These are phyloP conservation scores for Cucurbitaria berberidis DNA, from an alignment of 2,329 filamentous ascomycete genomes.

Conservation along the genomic window DNA sequence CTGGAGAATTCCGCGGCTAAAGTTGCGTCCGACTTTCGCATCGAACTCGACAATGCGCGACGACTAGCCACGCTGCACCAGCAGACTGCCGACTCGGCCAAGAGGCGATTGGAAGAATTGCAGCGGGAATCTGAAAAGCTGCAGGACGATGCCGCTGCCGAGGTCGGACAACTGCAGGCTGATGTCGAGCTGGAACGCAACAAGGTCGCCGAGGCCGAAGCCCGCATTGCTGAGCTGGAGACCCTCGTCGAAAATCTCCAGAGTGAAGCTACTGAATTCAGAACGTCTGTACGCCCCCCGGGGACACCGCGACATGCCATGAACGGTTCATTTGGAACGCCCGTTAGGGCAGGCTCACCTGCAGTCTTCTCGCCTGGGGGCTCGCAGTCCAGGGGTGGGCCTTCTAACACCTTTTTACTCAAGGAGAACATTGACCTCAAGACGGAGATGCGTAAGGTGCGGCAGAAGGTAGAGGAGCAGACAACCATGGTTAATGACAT, in stretches of 20 bases:
- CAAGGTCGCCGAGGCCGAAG: slow-evolving; percentile 67
- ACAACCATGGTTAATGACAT: slow-evolving; percentile 82
- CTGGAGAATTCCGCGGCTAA: slow-evolving; percentile 82
- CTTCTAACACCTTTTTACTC: slow-evolving; percentile 69
- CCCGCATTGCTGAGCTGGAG: slow-evolving; percentile 69
- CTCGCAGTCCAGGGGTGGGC: slow-evolving; percentile 59
- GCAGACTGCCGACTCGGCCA: slow-evolving; percentile 74
- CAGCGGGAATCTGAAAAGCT: slow-evolving; percentile 68
- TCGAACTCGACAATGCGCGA: slow-evolving; percentile 81
- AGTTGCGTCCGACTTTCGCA: slow-evolving; percentile 83
- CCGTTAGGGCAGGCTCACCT: slow-evolving; percentile 58
- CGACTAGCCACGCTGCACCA: slow-evolving; percentile 83
- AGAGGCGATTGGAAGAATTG: slow-evolving; percentile 72
- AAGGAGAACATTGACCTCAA: slow-evolving; percentile 69
- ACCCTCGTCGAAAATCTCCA: slow-evolving; percentile 66
- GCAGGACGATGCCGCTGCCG: slow-evolving; percentile 70
- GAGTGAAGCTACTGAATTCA: slow-evolving; percentile 56
- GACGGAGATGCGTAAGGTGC: slow-evolving; percentile 74
- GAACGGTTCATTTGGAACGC: slow-evolving; percentile 59
- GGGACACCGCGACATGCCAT: slow-evolving; percentile 61
- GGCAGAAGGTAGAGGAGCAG: slow-evolving; percentile 75
- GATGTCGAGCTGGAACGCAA: slow-evolving; percentile 60
- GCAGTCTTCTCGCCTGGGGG: slow-evolving; percentile 61
- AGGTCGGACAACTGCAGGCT: slow-evolving; percentile 56
- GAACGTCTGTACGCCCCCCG: slow-evolving; percentile 48